phyloP scores from a whole-genome alignment of 1,284 basidiomycete species.

The Fomitopsis palustris region DNA sequence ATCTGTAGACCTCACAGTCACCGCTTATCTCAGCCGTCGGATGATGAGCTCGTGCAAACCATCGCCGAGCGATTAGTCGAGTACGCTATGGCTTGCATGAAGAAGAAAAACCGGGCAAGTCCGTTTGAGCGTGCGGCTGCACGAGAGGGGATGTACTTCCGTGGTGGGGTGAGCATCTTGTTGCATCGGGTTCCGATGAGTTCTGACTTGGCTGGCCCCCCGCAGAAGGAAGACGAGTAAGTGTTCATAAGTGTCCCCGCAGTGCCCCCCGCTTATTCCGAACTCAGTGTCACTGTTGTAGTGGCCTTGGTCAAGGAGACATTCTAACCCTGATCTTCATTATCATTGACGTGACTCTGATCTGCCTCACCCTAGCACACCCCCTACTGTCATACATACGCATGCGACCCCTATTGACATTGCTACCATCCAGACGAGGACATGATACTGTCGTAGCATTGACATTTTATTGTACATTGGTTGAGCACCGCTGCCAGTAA shows the following conservation, averaged over 20 bases:
- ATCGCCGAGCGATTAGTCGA: slow-evolving; percentile 72
- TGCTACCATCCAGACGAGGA: background rate
- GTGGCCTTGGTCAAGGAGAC: slow-evolving; percentile 55
- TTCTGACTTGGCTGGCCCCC: slow-evolving; percentile 14
- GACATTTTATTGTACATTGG: background rate
- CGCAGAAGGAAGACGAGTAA: slow-evolving; percentile 63
- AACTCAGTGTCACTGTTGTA: slow-evolving; percentile 52
- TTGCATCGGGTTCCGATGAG: slow-evolving; percentile 3
- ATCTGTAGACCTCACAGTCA: background rate
- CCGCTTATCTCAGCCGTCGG: slow-evolving; percentile 21
- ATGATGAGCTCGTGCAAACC: slow-evolving; percentile 58
- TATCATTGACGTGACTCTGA: background rate
- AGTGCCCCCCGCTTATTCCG: background rate
- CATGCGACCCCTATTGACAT: background rate
- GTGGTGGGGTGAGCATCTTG: slow-evolving; percentile 60
- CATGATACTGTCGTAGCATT: background rate
- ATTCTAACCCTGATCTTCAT: background rate
- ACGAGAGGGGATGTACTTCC: slow-evolving; percentile 58
- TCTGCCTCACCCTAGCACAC: background rate
- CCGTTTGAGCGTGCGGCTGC: slow-evolving; percentile 71
- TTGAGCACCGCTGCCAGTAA: background rate
- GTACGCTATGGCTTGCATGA: slow-evolving; percentile 69
- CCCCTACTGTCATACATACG: background rate
- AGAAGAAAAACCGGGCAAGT: slow-evolving; percentile 54
- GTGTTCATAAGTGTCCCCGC: slow-evolving; percentile 25